These are phyloP conservation scores for Teratosphaeria destructans DNA, from an alignment of 2,329 filamentous ascomycete species.

Conservation along the genomic window DNA sequence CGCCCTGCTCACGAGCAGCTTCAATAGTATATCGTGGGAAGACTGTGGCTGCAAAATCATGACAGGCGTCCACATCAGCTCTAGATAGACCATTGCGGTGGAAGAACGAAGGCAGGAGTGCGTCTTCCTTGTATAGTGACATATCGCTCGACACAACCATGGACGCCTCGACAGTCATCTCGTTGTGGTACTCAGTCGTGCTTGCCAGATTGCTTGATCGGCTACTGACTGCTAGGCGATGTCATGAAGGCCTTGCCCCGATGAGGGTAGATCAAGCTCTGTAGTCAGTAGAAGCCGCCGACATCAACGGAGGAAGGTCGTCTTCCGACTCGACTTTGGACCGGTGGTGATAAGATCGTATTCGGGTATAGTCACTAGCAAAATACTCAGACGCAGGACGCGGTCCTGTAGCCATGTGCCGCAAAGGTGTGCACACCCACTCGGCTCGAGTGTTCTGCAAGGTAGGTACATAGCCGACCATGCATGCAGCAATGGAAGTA, in stretches of 20 bases:
- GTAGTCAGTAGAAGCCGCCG: too few relatives aligned
- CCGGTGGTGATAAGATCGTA: too few relatives aligned
- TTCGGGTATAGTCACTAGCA: not conserved
- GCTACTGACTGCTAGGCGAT: not conserved
- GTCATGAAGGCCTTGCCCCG: not conserved
- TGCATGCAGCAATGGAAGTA: not conserved
- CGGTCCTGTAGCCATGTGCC: not conserved
- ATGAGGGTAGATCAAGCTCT: too few relatives aligned
- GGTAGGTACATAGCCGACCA: not conserved
- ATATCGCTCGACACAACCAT: not conserved
- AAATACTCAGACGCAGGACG: not conserved
- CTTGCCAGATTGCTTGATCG: not conserved
- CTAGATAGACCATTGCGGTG: not conserved
- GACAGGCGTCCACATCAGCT: not conserved
- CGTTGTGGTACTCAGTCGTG: not conserved
- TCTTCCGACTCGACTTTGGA: too few relatives aligned
- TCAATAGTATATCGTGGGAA: not conserved
- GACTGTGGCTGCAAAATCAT: not conserved
- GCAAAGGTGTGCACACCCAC: not conserved
- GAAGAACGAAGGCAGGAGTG: constrained; percentile 1
- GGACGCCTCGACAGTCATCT: not conserved
- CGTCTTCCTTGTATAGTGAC: not conserved
- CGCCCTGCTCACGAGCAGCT: not conserved
- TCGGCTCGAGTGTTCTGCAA: not conserved
- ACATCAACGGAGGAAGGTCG: too few relatives aligned